phyloP scores from a whole-genome alignment of 768 basidiomycete species.

The Kwoniella sp. region DNA sequence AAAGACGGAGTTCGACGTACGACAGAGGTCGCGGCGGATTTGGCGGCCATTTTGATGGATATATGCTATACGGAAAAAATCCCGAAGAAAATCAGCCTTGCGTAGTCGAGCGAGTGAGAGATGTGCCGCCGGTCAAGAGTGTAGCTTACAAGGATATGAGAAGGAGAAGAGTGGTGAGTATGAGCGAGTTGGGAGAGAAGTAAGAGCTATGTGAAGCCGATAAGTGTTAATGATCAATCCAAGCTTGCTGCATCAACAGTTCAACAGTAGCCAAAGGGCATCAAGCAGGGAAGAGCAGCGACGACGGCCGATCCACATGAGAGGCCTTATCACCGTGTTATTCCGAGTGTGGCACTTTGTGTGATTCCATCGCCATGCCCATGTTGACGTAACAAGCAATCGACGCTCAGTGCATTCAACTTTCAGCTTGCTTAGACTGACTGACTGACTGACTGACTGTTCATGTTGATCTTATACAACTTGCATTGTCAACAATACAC shows the following conservation, averaged over 20 bases:
- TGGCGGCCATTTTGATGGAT: constrained; percentile 51
- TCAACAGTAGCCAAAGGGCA: not conserved
- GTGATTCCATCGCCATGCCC: not conserved
- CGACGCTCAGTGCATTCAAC: not conserved
- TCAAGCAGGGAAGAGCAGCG: not conserved
- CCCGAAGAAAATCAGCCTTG: not conserved
- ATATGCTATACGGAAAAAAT: not conserved
- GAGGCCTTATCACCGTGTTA: constrained; percentile 8
- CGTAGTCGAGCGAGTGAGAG: not conserved
- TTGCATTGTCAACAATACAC: too few species aligned
- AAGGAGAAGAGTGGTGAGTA: constrained; percentile 17
- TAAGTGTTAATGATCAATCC: not conserved
- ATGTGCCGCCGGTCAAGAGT: not conserved
- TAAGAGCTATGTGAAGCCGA: not conserved
- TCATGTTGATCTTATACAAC: too few species aligned
- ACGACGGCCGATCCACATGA: constrained; percentile 22
- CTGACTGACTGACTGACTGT: too few species aligned
- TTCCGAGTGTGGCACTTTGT: constrained; percentile 36
- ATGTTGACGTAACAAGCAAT: constrained; percentile 1
- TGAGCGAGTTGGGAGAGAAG: constrained; percentile 7
- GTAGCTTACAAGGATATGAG: not conserved
- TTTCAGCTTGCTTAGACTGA: too few species aligned
- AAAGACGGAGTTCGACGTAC: constrained; percentile 33
- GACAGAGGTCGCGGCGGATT: constrained; percentile 49
- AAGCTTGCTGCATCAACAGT: not conserved